A percentile compares a stretch with the other conserved stretches of the same genome.
Conservation (phyloP, 139 green algal species). For the Chlamydomonas sp. region DNA sequence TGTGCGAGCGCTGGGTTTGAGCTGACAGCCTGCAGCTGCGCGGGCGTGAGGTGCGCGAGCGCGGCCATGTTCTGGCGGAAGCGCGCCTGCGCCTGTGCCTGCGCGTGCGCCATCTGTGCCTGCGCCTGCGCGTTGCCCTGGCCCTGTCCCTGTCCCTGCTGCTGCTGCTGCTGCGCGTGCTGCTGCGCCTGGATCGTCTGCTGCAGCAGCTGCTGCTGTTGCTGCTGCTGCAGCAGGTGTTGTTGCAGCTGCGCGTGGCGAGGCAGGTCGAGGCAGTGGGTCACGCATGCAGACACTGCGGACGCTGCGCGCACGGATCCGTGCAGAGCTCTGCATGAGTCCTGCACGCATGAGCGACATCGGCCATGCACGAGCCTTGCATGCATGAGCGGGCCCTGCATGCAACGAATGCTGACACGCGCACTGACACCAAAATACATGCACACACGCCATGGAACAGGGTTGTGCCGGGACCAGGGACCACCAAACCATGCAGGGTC, state of each 20-base stretch:
- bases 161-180: slow-evolving; percentile 6
- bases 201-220: neutral
- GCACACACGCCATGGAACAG: no score
- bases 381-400: no score
- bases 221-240: neutral
- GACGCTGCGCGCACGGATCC: no score
- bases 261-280: neutral
- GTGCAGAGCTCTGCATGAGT: no score
- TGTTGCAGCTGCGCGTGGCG: neutral
- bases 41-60: neutral
- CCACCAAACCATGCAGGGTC: no score
- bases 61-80: neutral
- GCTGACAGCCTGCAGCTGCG: neutral
- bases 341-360: no score
- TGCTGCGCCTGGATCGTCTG: neutral
- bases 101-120: neutral
- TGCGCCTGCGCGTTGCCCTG: slow-evolving; percentile 11
- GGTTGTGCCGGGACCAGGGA: no score
- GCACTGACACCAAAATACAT: no score
- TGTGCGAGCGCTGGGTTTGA: slow-evolving; percentile 1
- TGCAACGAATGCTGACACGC: no score
- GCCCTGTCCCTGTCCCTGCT: slow-evolving; percentile 5
- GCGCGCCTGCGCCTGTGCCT: neutral
- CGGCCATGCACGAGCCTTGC: no score
- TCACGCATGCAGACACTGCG: no score